phyloP scores from a whole-genome alignment of 345 rosid species.

The Aquilaria malaccensis region DNA sequence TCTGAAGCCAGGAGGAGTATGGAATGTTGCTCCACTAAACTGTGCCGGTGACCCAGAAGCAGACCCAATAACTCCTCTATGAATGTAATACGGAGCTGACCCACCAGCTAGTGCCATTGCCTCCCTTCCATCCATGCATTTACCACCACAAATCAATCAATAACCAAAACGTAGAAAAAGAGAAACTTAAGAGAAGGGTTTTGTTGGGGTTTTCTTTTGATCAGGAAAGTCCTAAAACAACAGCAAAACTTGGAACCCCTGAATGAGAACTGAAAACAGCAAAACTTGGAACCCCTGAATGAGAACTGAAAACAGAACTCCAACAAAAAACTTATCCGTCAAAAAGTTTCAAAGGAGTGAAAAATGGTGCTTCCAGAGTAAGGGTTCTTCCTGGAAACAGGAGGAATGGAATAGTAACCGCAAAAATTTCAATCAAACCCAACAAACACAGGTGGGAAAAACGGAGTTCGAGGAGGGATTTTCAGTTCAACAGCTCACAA shows the following conservation, averaged over 20 bases:
- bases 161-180: conserved; percentile 7
- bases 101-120: conserved; percentile 81
- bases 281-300: conserved; percentile 8
- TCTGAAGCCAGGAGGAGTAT: conserved; percentile 52
- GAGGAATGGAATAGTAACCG: conserved; percentile 16
- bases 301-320: conserved; percentile 6
- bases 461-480: conserved; percentile 16
- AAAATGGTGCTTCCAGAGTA: conserved; percentile 15
- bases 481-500: conserved; percentile 3
- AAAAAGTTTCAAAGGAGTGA: conserved; percentile 8
- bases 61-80: conserved; percentile 46
- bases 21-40: conserved; percentile 27
- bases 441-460: conserved; percentile 7
- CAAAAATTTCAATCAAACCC: conserved; percentile 3
- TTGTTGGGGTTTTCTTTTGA: conserved; percentile 10
- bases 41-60: conserved; percentile 52
- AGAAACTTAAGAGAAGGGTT: conserved; percentile 14
- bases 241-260: conserved; percentile 10
- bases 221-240: conserved; percentile 10
- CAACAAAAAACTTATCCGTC: conserved; percentile 5
- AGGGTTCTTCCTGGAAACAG: conserved; percentile 10
- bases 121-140: conserved; percentile 99
- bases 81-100: conserved; percentile 72
- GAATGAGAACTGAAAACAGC: neutral
- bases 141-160: conserved; percentile 24